A percentile compares a stretch with the other conserved stretches of the same genome.
Evolutionary conservation across 1,284 basidiomycete species (phyloP).

Genomic region (Boletellus deceptivus): DNA sequence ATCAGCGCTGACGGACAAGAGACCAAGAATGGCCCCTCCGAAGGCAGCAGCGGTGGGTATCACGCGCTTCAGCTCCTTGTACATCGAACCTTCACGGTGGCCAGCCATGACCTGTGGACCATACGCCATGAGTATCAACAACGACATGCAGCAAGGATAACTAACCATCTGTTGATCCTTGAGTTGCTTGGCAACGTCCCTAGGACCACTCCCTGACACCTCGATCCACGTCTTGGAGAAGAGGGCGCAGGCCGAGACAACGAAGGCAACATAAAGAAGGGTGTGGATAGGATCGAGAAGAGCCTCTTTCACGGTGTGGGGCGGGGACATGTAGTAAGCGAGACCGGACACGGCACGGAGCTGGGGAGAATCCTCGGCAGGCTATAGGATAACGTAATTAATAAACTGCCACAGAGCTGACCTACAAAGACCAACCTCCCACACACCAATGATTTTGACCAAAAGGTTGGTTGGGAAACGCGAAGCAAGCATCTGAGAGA

Average conservation of each 20-base stretch:
- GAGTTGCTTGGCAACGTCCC: conserved; percentile 96
- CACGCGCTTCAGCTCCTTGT: conserved; percentile 97
- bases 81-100: conserved; percentile 96
- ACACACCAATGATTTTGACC: conserved; percentile 88
- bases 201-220: conserved; percentile 91
- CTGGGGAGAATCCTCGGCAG: conserved; percentile 90
- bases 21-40: conserved; percentile 92
- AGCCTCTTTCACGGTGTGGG: conserved; percentile 85
- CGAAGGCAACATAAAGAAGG: conserved; percentile 88
- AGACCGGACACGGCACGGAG: conserved; percentile 90
- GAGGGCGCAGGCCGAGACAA: conserved; percentile 90
- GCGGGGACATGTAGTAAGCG: conserved; percentile 97
- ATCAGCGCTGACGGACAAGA: conserved; percentile 94
- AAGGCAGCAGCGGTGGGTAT: conserved; percentile 98
- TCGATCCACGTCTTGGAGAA: conserved; percentile 99
- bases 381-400: conserved; percentile 44
- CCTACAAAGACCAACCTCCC: conserved; percentile 73
- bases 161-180: conserved; percentile 96
- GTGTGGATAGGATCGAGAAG: conserved; percentile 94
- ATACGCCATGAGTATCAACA: neutral
- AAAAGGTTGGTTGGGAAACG: conserved; percentile 93
- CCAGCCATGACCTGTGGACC: conserved; percentile 83
- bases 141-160: neutral
- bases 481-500: conserved; percentile 91
- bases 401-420: neutral